Evolutionary conservation across 192 early-diverging fungal genomes (phyloP), one percentile per base, ranked within the genome.

Genomic region (Radiomyces spectabilis): DNA sequence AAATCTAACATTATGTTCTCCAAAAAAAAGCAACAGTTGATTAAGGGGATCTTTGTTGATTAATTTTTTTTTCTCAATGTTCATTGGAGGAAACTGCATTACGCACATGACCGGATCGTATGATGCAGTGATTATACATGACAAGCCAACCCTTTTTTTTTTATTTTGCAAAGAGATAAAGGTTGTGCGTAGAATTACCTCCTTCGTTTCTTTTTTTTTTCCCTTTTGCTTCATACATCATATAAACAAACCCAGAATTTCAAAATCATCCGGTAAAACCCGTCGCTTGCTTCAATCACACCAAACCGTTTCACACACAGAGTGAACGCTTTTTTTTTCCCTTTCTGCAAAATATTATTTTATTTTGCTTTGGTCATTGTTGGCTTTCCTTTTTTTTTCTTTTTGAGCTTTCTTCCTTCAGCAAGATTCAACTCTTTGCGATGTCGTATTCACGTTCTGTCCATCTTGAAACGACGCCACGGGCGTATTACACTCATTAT

Each of bases 401-500:
- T 26, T 41, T 10, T n/a, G 26, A 7, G 25, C 33, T 47, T 46
- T 47, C 7, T 19, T 19, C 33, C 33, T 8, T 35, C 13, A 35
- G 33, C 13, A 8, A 8, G 33, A 5, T 35, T 35, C 33, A 35
- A 13, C 13, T 35, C 13, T 35, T 35, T 35, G 5, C 19, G 8
- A 9, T 42, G 8, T 19, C 12, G 5, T 6, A 48, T 48, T 21
- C 30, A 21, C 16, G 38, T 37, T 44, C 27, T 48, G 19, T 32
- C 39, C 51, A 53, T 21, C 34, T 62, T 22, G 60, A 62, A 48
- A 62, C 52, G 26, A 55, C 48, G 21, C 51, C 51, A 32, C 42
- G 51, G 30, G 45, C 41, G 18, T 66, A 66, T 55, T 54, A 66
- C 50, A 29, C 59, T 10, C 37, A 59, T 35, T 66, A 55, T 37